Conservation (phyloP, 2,329 filamentous ascomycete genomes). For the Aspergillus proliferans region DNA sequence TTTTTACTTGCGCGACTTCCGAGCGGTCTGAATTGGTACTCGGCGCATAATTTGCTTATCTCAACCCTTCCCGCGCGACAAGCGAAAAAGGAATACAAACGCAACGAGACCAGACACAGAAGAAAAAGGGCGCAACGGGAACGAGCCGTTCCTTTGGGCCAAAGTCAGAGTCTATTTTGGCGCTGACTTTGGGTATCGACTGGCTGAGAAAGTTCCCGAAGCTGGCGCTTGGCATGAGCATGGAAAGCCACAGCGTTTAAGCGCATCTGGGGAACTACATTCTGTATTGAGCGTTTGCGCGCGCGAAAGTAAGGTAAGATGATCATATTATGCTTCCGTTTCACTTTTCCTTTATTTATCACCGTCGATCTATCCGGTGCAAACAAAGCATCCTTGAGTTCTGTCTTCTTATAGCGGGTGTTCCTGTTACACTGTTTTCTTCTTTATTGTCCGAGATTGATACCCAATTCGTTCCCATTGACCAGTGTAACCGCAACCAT, state of each 20-base stretch:
- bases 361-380: neutral
- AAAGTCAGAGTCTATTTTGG: neutral
- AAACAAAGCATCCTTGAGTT: neutral
- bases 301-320: conserved; percentile 23
- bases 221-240: conserved; percentile 21
- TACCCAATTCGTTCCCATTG: conserved; percentile 6
- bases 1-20: conserved; percentile 1
- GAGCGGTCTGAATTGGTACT: neutral
- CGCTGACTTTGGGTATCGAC: neutral
- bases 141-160: neutral
- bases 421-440: neutral
- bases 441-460: neutral
- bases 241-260: conserved; percentile 21
- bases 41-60: neutral
- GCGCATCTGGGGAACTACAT: conserved; percentile 7
- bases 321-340: neutral
- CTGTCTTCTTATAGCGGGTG: neutral
- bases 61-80: neutral
- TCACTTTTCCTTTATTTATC: neutral
- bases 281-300: conserved; percentile 17
- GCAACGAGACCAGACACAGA: neutral
- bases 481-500: conserved; percentile 4
- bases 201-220: neutral
- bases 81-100: neutral
- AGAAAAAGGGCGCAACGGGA: neutral